A percentile compares a stretch with the other conserved stretches of the same genome.
Evolutionary conservation across 148 eudicot species (phyloP).

Genomic region (Pharnaceum exiguum): DNA sequence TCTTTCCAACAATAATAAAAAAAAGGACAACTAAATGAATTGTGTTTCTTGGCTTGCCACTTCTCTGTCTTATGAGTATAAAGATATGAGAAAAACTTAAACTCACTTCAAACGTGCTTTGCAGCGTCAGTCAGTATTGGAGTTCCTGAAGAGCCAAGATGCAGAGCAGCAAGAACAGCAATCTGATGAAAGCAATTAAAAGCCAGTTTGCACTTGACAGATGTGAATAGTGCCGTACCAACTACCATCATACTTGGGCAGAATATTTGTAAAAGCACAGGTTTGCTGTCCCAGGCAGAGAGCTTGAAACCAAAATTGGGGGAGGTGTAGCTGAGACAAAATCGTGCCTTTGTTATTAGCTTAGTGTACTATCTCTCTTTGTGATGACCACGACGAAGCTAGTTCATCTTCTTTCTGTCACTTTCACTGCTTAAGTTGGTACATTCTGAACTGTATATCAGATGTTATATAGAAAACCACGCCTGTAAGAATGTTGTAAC

Average conservation of each 20-base stretch:
- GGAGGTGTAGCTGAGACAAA: conserved; percentile 5
- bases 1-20: no score
- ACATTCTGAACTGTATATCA: no score
- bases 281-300: conserved; percentile 2
- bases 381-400: no score
- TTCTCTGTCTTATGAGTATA: background rate
- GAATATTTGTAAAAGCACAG: conserved; percentile 23
- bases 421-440: no score
- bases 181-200: conserved; percentile 20
- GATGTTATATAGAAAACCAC: no score
- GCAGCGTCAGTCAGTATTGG: conserved; percentile 82
- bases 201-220: background rate
- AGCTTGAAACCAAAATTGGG: background rate
- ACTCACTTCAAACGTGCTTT: conserved; percentile 8
- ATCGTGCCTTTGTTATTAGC: no score
- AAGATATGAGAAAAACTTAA: conserved; percentile 2
- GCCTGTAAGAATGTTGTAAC: no score
- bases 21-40: no score
- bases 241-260: conserved; percentile 1
- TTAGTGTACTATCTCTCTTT: no score
- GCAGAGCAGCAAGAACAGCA: conserved; percentile 49
- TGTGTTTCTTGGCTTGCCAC: no score
- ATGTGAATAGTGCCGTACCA: background rate
- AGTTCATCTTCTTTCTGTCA: no score
- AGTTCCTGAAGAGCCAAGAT: conserved; percentile 71